phyloP scores from a whole-genome alignment of 768 basidiomycete species.

The Sarcomyxa edulis region DNA sequence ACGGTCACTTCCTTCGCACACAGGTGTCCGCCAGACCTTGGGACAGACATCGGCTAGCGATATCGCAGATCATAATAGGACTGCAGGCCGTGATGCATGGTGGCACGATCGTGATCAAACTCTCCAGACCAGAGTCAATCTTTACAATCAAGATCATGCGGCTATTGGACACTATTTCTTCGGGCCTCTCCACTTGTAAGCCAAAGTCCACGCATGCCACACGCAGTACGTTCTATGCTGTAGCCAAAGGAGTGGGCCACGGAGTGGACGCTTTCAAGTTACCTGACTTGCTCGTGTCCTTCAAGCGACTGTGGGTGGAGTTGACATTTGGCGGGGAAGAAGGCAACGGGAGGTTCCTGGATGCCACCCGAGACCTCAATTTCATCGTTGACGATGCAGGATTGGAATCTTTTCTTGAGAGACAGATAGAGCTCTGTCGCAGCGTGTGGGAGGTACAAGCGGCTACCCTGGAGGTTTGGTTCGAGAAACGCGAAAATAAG shows the following conservation, averaged over 20 bases:
- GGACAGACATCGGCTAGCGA: constrained; percentile 13
- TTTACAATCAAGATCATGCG: constrained; percentile 18
- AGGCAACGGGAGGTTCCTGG: neutral
- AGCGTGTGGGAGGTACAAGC: neutral
- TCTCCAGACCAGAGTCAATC: constrained; percentile 15
- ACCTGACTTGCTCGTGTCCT: neutral
- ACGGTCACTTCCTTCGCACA: constrained; percentile 16
- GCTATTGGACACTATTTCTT: constrained; percentile 18
- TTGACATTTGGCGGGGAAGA: neutral
- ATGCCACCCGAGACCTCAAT: neutral
- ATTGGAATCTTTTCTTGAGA: neutral
- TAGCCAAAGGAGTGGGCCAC: constrained; percentile 15
- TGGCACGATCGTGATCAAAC: constrained; percentile 17
- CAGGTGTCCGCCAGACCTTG: constrained; percentile 6
- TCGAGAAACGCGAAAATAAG: too few species aligned
- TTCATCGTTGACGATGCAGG: neutral
- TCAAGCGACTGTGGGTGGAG: constrained; percentile 1
- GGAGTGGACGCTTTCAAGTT: neutral
- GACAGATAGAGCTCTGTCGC: neutral
- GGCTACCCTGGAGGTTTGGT: neutral
- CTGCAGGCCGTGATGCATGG: constrained; percentile 11
- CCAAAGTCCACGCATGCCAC: constrained; percentile 18
- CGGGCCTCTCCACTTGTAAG: constrained; percentile 13
- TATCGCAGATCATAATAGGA: constrained; percentile 20
- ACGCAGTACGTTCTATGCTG: constrained; percentile 17